Conservation (phyloP, 2,329 filamentous ascomycete genomes). For the Talaromyces sp. region DNA sequence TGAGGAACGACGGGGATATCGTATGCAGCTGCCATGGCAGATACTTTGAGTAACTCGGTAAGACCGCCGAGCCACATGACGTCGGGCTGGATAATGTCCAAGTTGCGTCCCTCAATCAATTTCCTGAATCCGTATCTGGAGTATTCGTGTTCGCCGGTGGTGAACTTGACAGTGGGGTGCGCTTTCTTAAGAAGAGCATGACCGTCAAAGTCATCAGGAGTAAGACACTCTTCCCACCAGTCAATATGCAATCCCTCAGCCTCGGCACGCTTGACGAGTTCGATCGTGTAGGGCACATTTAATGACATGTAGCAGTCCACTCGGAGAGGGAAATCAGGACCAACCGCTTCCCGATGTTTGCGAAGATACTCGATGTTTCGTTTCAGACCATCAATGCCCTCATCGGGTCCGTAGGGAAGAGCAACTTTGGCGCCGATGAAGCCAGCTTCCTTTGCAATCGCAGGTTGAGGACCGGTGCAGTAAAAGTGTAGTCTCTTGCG, state of each 20-base stretch:
- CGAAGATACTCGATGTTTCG: constrained; percentile 90
- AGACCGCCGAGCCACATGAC: constrained; percentile 97
- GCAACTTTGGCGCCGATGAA: constrained; percentile 91
- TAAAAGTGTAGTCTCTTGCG: constrained; percentile 83
- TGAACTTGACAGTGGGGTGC: constrained; percentile 88
- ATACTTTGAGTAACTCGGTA: constrained; percentile 86
- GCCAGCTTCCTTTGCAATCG: constrained; percentile 76
- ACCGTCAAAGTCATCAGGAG: constrained; percentile 87
- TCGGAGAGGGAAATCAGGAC: constrained; percentile 87
- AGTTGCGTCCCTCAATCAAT: constrained; percentile 83
- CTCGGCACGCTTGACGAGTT: constrained; percentile 78
- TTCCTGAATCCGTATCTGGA: constrained; percentile 93
- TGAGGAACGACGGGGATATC: constrained; percentile 95
- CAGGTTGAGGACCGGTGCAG: constrained; percentile 86
- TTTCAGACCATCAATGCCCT: constrained; percentile 74
- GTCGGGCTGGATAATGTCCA: constrained; percentile 93
- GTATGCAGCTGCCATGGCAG: constrained; percentile 86
- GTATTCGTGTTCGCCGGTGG: constrained; percentile 94
- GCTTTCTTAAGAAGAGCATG: constrained; percentile 87
- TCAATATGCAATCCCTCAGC: constrained; percentile 82
- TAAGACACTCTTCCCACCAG: constrained; percentile 96
- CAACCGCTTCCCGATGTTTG: constrained; percentile 79
- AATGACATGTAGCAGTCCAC: constrained; percentile 98
- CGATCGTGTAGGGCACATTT: constrained; percentile 88
- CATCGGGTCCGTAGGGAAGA: constrained; percentile 83